These are phyloP conservation scores for Aspergillus latus DNA, from an alignment of 2,329 filamentous ascomycete species.

Conservation along the genomic window DNA sequence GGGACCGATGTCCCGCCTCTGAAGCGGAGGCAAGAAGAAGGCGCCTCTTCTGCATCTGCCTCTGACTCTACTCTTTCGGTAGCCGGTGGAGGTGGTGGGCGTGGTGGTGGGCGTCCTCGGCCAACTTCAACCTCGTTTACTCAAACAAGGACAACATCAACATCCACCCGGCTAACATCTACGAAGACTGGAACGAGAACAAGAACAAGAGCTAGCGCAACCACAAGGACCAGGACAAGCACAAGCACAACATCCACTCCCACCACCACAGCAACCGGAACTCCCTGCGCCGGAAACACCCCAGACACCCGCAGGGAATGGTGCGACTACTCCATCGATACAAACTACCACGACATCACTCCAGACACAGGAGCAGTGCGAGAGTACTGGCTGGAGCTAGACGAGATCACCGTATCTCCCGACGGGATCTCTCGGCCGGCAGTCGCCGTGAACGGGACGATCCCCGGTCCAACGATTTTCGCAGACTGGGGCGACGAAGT, in stretches of 20 bases:
- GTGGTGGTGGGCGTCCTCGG: not conserved
- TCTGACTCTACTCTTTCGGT: not conserved
- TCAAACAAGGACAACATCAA: not conserved
- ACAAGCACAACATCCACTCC: not conserved
- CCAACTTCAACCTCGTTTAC: not conserved
- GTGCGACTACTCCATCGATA: conserved; percentile 34
- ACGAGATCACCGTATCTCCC: conserved; percentile 17
- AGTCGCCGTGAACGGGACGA: conserved; percentile 62
- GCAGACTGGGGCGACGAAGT: conserved; percentile 63
- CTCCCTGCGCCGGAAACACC: conserved; percentile 23
- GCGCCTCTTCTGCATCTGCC: no score
- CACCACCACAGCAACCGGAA: not conserved
- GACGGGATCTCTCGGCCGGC: conserved; percentile 40
- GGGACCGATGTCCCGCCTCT: not conserved
- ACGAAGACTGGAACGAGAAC: not conserved
- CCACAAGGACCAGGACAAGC: not conserved
- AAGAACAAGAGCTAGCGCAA: not conserved
- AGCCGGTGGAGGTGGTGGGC: not conserved
- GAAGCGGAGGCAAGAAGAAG: not conserved
- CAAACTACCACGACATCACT: conserved; percentile 32
- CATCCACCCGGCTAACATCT: not conserved
- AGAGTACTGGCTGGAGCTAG: conserved; percentile 22
- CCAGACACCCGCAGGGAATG: conserved; percentile 28
- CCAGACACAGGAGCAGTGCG: conserved; percentile 18
- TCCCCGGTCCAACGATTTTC: conserved; percentile 66